phyloP scores from a whole-genome alignment of 441 rosid species.

The Iberis amara region DNA sequence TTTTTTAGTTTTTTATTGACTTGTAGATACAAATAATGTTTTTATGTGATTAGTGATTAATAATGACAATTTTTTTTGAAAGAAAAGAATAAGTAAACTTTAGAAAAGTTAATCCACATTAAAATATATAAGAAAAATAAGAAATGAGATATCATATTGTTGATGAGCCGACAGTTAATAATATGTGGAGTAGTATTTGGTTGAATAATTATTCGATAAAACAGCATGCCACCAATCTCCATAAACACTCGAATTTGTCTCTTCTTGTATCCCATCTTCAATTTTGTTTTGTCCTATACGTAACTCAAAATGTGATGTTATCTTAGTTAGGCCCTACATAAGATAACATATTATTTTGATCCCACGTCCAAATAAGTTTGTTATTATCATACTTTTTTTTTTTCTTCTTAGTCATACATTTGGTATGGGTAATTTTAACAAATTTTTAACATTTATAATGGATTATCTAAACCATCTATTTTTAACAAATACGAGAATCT shows the following conservation, averaged over 20 bases:
- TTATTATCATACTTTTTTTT: neutral
- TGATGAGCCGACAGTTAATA: slow-evolving; percentile 25
- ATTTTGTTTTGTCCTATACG: slow-evolving; percentile 16
- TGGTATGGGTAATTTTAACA: neutral
- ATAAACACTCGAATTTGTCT: slow-evolving; percentile 19
- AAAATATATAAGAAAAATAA: neutral
- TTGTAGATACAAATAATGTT: no score
- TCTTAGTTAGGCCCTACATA: slow-evolving; percentile 23
- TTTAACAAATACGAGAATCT: no score
- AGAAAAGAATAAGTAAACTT: slow-evolving; percentile 21
- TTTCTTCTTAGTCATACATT: neutral
- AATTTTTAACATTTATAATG: neutral
- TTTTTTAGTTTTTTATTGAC: no score
- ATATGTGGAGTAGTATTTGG: slow-evolving; percentile 12
- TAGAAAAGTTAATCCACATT: slow-evolving; percentile 2
- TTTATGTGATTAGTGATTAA: no score
- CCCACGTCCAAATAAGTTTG: slow-evolving; percentile 14
- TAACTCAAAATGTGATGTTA: slow-evolving; percentile 19
- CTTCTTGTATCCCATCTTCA: slow-evolving; percentile 14
- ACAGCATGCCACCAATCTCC: slow-evolving; percentile 29
- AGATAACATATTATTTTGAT: slow-evolving; percentile 21
- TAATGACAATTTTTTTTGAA: no score
- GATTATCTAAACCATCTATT: neutral
- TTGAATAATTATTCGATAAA: slow-evolving; percentile 22
- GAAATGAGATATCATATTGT: slow-evolving; percentile 7